A percentile compares a stretch with the other conserved stretches of the same genome.
phyloP scores from a whole-genome alignment of 2,329 filamentous ascomycete species.

The Penicillium sp. region DNA sequence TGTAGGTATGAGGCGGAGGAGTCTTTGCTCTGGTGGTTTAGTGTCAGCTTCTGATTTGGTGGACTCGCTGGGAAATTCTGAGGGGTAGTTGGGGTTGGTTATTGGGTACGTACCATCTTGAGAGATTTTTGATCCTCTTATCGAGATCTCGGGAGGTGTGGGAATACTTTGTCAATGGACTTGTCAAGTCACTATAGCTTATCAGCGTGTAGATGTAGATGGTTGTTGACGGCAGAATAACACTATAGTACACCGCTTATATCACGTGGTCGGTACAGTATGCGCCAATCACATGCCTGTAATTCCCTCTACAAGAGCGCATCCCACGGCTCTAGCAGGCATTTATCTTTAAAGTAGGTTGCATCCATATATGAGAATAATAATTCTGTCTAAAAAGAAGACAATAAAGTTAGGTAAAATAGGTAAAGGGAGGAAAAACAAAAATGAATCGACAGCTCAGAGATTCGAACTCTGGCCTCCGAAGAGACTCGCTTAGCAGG shows the following conservation, averaged over 20 bases:
- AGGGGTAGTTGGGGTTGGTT: accelerated
- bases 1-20: slow-evolving; percentile 50
- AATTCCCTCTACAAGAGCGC: not conserved
- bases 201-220: not conserved
- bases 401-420: too few species aligned
- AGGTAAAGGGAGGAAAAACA: not conserved
- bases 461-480: not conserved
- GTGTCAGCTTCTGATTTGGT: not conserved
- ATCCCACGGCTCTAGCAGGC: not conserved
- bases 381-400: not conserved
- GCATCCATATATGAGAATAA: not conserved
- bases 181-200: not conserved
- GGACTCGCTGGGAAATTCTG: not conserved
- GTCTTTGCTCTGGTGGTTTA: slow-evolving; percentile 45
- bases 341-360: not conserved
- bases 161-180: not conserved
- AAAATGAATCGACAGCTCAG: not conserved
- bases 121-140: not conserved
- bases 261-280: not conserved
- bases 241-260: not conserved
- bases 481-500: not conserved
- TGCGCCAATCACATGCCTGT: not conserved
- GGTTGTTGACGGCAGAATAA: slow-evolving; percentile 4
- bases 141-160: not conserved
- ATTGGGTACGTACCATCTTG: not conserved